phyloP scores from a whole-genome alignment of 2,329 filamentous ascomycete species.

The Alternaria conjuncta region DNA sequence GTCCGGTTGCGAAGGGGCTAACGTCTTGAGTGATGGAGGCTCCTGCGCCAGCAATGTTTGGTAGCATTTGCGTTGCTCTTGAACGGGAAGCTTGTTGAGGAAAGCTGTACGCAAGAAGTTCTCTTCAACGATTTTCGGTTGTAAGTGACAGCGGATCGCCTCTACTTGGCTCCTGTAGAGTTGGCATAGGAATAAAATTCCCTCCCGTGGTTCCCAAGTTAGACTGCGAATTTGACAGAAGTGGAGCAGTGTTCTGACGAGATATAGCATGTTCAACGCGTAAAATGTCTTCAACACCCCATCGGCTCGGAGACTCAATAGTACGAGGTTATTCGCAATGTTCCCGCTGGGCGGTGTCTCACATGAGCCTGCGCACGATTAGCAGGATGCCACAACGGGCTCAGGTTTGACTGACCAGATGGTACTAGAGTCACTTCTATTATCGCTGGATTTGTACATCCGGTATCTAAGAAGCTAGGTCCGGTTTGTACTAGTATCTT shows the following conservation, averaged over 20 bases:
- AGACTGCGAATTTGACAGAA: slow-evolving; percentile 34
- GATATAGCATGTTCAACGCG: slow-evolving; percentile 38
- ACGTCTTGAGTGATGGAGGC: slow-evolving; percentile 29
- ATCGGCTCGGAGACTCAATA: slow-evolving; percentile 32
- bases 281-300: slow-evolving; percentile 35
- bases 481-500: slow-evolving; percentile 43
- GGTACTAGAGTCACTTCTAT: slow-evolving; percentile 43
- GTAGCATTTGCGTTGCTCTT: slow-evolving; percentile 38
- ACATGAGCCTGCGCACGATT: slow-evolving; percentile 26
- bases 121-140: slow-evolving; percentile 30
- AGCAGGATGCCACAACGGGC: slow-evolving; percentile 1
- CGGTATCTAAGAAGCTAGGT: slow-evolving; percentile 36
- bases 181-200: slow-evolving; percentile 39
- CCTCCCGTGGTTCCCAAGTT: slow-evolving; percentile 38
- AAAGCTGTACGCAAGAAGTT: slow-evolving; percentile 38
- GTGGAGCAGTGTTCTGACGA: slow-evolving; percentile 34
- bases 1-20: slow-evolving; percentile 25
- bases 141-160: slow-evolving; percentile 29
- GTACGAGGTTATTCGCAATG: slow-evolving; percentile 31
- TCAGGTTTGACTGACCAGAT: slow-evolving; percentile 25
- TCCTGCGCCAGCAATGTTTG: slow-evolving; percentile 31
- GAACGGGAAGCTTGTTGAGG: slow-evolving; percentile 26
- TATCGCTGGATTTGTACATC: slow-evolving; percentile 32
- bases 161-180: slow-evolving; percentile 33
- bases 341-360: slow-evolving; percentile 36